phyloP scores from a whole-genome alignment of 805 yeast genomes.

The Candida namnaoensis region DNA sequence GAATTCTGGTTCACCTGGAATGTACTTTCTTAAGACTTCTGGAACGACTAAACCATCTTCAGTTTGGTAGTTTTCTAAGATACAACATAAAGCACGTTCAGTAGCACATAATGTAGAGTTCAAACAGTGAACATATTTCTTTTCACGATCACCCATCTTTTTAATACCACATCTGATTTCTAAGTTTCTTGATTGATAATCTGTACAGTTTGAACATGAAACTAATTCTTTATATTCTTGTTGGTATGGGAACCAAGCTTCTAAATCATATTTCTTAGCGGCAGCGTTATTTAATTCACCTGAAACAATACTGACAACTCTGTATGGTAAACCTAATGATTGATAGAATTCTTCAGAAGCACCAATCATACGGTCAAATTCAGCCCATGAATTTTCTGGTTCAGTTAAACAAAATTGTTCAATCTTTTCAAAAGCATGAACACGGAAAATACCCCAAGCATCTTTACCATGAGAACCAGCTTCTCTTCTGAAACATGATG shows the following conservation, averaged over 20 bases:
- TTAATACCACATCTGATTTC: slow-evolving; percentile 99
- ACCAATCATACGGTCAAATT: slow-evolving; percentile 92
- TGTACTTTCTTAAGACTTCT: slow-evolving; percentile 89
- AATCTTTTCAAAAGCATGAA: slow-evolving; percentile 95
- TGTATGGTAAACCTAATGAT: slow-evolving; percentile 86
- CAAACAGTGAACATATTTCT: slow-evolving; percentile 97
- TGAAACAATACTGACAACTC: slow-evolving; percentile 96
- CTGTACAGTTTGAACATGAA: slow-evolving; percentile 98
- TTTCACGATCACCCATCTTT: slow-evolving; percentile 88
- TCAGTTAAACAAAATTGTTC: slow-evolving; percentile 95
- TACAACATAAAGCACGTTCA: slow-evolving; percentile 96
- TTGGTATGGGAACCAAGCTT: slow-evolving; percentile 99
- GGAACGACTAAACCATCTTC: slow-evolving; percentile 93
- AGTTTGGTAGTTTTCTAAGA: slow-evolving; percentile 95
- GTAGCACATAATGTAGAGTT: slow-evolving; percentile 97
- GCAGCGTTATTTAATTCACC: slow-evolving; percentile 99
- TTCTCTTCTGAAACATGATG: slow-evolving; percentile 98
- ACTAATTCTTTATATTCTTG: slow-evolving; percentile 97
- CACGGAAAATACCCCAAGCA: slow-evolving; percentile 99
- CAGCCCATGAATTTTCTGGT: slow-evolving; percentile 97
- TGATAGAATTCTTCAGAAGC: slow-evolving; percentile 89
- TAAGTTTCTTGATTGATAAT: slow-evolving; percentile 96
- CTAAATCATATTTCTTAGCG: slow-evolving; percentile 96
- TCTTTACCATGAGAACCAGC: slow-evolving; percentile 99
- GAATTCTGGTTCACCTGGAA: slow-evolving; percentile 98